Evolutionary conservation across 2,329 filamentous ascomycete genomes (phyloP).

Genomic region (Colletotrichum aenigma): DNA sequence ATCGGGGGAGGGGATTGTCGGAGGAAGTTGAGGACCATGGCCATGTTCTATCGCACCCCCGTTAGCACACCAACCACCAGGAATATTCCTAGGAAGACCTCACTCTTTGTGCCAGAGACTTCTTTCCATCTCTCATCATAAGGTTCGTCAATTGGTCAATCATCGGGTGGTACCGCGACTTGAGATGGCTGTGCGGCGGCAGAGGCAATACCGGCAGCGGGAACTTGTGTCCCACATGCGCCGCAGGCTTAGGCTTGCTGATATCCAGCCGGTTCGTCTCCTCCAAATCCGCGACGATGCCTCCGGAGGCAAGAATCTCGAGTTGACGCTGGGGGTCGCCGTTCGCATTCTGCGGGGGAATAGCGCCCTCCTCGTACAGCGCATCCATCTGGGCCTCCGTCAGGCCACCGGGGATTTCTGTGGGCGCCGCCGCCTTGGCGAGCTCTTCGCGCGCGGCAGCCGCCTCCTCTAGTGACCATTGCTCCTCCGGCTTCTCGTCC

Average conservation of each 20-base stretch:
- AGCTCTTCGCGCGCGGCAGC: slow-evolving; percentile 13
- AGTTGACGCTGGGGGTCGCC: slow-evolving; percentile 27
- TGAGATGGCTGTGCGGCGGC: slow-evolving; percentile 66
- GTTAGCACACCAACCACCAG: not conserved
- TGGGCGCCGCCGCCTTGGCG: not conserved
- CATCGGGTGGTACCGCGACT: slow-evolving; percentile 84
- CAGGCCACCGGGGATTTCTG: slow-evolving; percentile 33
- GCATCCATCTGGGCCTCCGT: slow-evolving; percentile 48
- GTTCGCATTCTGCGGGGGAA: slow-evolving; percentile 33
- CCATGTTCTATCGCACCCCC: slow-evolving; percentile 74
- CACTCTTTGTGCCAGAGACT: slow-evolving; percentile 88
- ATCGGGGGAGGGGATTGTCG: slow-evolving; percentile 83
- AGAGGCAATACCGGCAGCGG: slow-evolving; percentile 71
- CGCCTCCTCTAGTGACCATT: slow-evolving; percentile 13
- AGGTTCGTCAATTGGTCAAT: slow-evolving; percentile 88
- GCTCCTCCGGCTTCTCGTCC: not conserved
- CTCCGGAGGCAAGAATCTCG: slow-evolving; percentile 34
- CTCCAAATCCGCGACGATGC: slow-evolving; percentile 15
- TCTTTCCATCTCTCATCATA: slow-evolving; percentile 90
- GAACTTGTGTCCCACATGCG: slow-evolving; percentile 64
- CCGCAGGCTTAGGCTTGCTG: not conserved
- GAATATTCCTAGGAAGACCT: slow-evolving; percentile 26
- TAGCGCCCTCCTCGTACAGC: slow-evolving; percentile 46
- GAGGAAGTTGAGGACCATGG: slow-evolving; percentile 80
- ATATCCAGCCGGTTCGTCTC: slow-evolving; percentile 2